phyloP scores from a whole-genome alignment of 2,329 filamentous ascomycete genomes.

The Leptographium flavum region DNA sequence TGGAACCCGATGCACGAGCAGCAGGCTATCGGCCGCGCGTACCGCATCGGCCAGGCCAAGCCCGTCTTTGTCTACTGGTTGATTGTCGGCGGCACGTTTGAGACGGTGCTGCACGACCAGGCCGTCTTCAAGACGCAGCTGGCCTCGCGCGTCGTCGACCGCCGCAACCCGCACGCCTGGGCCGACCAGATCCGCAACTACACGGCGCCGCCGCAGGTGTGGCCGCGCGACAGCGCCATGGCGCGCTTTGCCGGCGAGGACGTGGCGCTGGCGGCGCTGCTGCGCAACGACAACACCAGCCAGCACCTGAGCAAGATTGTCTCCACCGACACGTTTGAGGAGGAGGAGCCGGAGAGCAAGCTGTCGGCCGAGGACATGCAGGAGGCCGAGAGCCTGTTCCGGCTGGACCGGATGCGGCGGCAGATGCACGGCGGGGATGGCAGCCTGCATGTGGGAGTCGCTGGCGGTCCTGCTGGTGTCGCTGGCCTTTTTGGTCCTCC shows the following conservation, averaged over 20 bases:
- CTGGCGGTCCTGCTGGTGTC: background rate
- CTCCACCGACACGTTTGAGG: conserved; percentile 58
- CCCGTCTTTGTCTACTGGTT: conserved; percentile 77
- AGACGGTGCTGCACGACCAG: conserved; percentile 58
- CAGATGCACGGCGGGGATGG: background rate
- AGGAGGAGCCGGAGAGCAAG: conserved; percentile 45
- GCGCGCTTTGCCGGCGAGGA: conserved; percentile 47
- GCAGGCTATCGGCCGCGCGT: conserved; percentile 76
- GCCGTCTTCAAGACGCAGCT: conserved; percentile 74
- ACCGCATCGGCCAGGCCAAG: conserved; percentile 71
- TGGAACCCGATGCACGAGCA: conserved; percentile 74
- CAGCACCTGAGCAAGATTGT: conserved; percentile 44
- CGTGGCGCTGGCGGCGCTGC: conserved; percentile 36
- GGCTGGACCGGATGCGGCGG: conserved; percentile 6
- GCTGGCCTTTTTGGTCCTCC: background rate
- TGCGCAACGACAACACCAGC: conserved; percentile 10
- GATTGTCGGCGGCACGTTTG: conserved; percentile 63
- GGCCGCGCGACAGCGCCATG: conserved; percentile 35
- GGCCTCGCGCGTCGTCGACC: conserved; percentile 66
- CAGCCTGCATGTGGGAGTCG: background rate
- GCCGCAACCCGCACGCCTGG: conserved; percentile 59
- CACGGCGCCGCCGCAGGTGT: conserved; percentile 41
- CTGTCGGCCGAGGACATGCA: conserved; percentile 47
- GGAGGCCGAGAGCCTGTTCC: conserved; percentile 32
- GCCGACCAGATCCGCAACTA: conserved; percentile 43